A percentile compares a stretch with the other conserved stretches of the same genome.
These are phyloP conservation scores for Neoboletus magnificus DNA, from an alignment of 768 basidiomycete genomes.

Conservation along the genomic window DNA sequence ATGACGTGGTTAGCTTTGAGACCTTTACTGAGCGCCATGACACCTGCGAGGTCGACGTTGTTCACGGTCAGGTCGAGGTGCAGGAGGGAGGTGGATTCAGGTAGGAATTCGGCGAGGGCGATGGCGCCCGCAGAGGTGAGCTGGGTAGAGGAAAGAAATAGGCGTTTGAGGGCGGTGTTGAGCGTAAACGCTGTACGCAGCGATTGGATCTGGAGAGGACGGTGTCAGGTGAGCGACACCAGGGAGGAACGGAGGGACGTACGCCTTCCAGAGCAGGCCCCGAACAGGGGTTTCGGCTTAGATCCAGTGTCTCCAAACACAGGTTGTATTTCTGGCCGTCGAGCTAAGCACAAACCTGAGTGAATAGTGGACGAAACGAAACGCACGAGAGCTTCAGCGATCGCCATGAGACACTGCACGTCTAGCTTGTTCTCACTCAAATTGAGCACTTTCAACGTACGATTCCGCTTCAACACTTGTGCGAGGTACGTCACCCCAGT, in stretches of 20 bases:
- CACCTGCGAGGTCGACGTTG: slow-evolving; percentile 80
- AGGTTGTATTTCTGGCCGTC: slow-evolving; percentile 84
- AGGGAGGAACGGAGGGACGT: slow-evolving; percentile 26
- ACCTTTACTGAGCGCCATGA: slow-evolving; percentile 87
- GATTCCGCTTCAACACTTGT: slow-evolving; percentile 93
- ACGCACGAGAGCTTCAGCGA: slow-evolving; percentile 88
- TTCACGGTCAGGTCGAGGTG: slow-evolving; percentile 92
- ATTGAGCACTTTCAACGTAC: slow-evolving; percentile 92
- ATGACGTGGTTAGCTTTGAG: slow-evolving; percentile 81
- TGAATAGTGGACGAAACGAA: neutral
- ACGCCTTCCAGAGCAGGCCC: slow-evolving; percentile 91
- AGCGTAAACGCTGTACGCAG: slow-evolving; percentile 91
- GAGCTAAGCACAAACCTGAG: neutral
- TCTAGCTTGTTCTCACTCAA: slow-evolving; percentile 94
- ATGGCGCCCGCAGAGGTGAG: slow-evolving; percentile 86
- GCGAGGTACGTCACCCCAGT: slow-evolving; percentile 86
- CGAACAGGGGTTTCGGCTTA: slow-evolving; percentile 91
- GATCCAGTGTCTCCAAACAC: slow-evolving; percentile 87
- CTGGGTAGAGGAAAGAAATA: slow-evolving; percentile 84
- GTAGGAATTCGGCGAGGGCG: slow-evolving; percentile 92
- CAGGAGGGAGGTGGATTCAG: slow-evolving; percentile 80
- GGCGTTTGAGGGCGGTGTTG: slow-evolving; percentile 85
- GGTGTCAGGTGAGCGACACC: neutral
- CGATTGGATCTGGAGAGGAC: slow-evolving; percentile 62
- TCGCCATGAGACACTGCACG: slow-evolving; percentile 65